A percentile compares a stretch with the other conserved stretches of the same genome.
These are phyloP conservation scores for Synchytrium microbalum DNA, from an alignment of 371 early-diverging fungal species.

Conservation along the genomic window DNA sequence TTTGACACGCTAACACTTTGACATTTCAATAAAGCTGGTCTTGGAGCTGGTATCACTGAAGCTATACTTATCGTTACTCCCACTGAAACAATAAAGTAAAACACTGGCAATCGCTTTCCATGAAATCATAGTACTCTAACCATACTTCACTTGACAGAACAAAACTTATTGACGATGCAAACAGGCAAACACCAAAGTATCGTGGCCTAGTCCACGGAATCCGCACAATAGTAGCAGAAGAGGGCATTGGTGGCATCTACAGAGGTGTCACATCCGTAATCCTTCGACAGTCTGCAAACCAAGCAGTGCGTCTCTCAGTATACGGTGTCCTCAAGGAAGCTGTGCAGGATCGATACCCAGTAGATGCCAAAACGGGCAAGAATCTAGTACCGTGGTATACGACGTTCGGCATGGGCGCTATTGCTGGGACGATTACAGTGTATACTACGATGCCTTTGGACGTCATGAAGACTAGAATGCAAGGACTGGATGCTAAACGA, in stretches of 20 bases:
- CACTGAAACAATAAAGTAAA: slow-evolving; percentile 83
- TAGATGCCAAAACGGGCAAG: slow-evolving; percentile 19
- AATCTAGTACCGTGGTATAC: slow-evolving; percentile 48
- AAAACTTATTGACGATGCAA: slow-evolving; percentile 74
- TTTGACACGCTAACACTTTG: slow-evolving; percentile 44
- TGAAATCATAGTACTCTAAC: slow-evolving; percentile 9
- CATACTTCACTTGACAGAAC: slow-evolving; percentile 45
- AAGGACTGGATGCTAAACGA: slow-evolving; percentile 57
- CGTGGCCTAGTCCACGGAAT: slow-evolving; percentile 69
- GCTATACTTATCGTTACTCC: slow-evolving; percentile 83
- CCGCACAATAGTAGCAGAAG: slow-evolving; percentile 55
- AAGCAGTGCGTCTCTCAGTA: slow-evolving; percentile 79
- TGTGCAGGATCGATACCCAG: slow-evolving; percentile 20
- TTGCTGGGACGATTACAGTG: slow-evolving; percentile 84
- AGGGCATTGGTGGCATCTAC: slow-evolving; percentile 80
- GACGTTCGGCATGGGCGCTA: slow-evolving; percentile 59
- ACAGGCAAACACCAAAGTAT: slow-evolving; percentile 57
- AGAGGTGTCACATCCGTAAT: slow-evolving; percentile 84
- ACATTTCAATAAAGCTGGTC: slow-evolving; percentile 56
- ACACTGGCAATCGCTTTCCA: neutral
- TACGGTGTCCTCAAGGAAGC: slow-evolving; percentile 69
- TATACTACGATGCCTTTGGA: slow-evolving; percentile 92
- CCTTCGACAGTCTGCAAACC: slow-evolving; percentile 87
- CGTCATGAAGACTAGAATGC: slow-evolving; percentile 92
- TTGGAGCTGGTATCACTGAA: slow-evolving; percentile 81